phyloP scores from a whole-genome alignment of 768 basidiomycete genomes.

The Suillus occidentalis region DNA sequence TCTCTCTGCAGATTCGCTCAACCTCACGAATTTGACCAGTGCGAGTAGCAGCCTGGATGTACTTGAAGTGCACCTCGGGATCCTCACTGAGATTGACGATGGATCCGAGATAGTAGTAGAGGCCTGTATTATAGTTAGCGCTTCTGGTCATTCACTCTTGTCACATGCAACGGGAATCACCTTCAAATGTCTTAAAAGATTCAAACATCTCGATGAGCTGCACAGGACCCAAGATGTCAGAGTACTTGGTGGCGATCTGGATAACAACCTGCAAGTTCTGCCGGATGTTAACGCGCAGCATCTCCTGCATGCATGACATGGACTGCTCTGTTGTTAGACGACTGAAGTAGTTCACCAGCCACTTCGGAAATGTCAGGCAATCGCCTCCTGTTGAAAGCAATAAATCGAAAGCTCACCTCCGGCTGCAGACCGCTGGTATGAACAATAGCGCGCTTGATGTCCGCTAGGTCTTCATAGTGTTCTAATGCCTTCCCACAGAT shows the following conservation, averaged over 20 bases:
- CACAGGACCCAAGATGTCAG: slow-evolving; percentile 94
- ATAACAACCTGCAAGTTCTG: slow-evolving; percentile 97
- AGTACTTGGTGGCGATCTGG: slow-evolving; percentile 98
- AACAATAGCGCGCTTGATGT: slow-evolving; percentile 97
- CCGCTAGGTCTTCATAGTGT: slow-evolving; percentile 96
- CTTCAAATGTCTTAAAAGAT: slow-evolving; percentile 96
- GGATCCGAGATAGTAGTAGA: slow-evolving; percentile 98
- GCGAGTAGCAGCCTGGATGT: slow-evolving; percentile 97
- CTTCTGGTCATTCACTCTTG: background rate
- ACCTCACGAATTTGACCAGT: slow-evolving; percentile 99
- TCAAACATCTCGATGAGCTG: slow-evolving; percentile 99
- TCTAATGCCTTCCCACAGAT: slow-evolving; percentile 78
- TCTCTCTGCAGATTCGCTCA: slow-evolving; percentile 97
- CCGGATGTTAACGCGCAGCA: slow-evolving; percentile 95
- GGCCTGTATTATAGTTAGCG: slow-evolving; percentile 43
- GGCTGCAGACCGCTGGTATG: slow-evolving; percentile 82
- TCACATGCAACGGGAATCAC: slow-evolving; percentile 32
- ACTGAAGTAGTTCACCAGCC: slow-evolving; percentile 97
- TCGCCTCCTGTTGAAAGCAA: slow-evolving; percentile 5
- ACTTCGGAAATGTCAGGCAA: slow-evolving; percentile 44
- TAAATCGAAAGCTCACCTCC: slow-evolving; percentile 55
- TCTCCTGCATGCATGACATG: slow-evolving; percentile 93
- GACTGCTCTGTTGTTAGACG: slow-evolving; percentile 96
- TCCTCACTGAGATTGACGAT: slow-evolving; percentile 97
- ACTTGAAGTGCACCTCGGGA: slow-evolving; percentile 98